phyloP scores from a whole-genome alignment of 2,329 filamentous ascomycete genomes.

The Orbilia oligospora region DNA sequence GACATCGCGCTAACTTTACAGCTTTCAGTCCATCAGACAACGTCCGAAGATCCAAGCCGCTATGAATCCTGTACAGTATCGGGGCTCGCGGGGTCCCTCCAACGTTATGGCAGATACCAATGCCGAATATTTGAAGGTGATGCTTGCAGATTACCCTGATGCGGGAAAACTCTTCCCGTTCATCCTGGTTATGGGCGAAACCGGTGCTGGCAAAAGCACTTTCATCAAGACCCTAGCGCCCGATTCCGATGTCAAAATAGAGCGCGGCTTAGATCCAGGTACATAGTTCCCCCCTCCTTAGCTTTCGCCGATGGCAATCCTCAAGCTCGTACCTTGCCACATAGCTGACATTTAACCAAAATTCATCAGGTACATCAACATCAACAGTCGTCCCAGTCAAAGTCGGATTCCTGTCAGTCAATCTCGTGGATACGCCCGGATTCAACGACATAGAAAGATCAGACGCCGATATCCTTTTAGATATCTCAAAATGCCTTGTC shows the following conservation, averaged over 20 bases:
- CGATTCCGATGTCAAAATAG: neutral
- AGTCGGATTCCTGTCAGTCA: neutral
- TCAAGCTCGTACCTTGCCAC: too few relatives aligned
- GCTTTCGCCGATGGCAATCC: neutral
- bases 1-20: too few relatives aligned
- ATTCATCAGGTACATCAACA: neutral
- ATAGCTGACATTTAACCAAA: neutral
- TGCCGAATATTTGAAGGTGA: too few relatives aligned
- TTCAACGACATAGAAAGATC: neutral
- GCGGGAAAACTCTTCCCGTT: neutral
- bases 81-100: too few relatives aligned
- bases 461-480: neutral
- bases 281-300: neutral
- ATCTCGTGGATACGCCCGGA: neutral
- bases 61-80: too few relatives aligned
- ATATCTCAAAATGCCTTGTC: neutral
- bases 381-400: neutral
- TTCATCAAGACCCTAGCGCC: constrained; percentile 64
- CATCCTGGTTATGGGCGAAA: constrained; percentile 63
- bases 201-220: constrained; percentile 66
- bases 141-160: neutral
- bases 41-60: too few relatives aligned
- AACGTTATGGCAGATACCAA: too few relatives aligned
- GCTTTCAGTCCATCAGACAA: too few relatives aligned
- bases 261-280: neutral